Conservation (phyloP, 148 eudicot species). For the Rhododendron simsii region DNA sequence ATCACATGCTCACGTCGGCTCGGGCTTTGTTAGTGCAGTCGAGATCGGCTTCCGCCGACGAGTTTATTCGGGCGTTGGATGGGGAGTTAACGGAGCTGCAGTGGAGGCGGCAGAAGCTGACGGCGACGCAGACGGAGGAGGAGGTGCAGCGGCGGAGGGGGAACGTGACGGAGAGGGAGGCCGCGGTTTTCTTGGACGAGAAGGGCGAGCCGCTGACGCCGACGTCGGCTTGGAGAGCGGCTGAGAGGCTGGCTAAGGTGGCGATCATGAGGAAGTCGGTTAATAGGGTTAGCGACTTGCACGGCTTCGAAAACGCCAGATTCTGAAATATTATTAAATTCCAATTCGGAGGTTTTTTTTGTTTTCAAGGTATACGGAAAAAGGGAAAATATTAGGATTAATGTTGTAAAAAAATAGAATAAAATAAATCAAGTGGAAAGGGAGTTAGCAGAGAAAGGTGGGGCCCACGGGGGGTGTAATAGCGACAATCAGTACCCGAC, state of each 20-base stretch:
- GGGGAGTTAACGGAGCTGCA: conserved; percentile 60
- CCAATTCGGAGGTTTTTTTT: neutral
- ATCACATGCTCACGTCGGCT: conserved; percentile 62
- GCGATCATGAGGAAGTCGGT: conserved; percentile 82
- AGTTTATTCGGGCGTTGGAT: conserved; percentile 47
- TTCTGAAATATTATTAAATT: conserved; percentile 28
- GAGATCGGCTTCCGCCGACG: conserved; percentile 39
- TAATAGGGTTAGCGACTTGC: conserved; percentile 87
- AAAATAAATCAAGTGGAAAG: neutral
- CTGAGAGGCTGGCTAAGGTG: conserved; percentile 91
- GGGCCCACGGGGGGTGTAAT: neutral
- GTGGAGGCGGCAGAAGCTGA: conserved; percentile 33
- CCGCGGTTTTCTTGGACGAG: conserved; percentile 35
- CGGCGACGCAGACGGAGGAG: conserved; percentile 2
- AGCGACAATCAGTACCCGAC: conserved; percentile 19
- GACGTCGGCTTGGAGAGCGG: conserved; percentile 96
- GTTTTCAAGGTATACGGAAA: neutral
- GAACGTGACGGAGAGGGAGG: conserved; percentile 20
- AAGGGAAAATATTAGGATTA: neutral
- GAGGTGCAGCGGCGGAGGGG: conserved; percentile 19
- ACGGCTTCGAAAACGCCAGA: conserved; percentile 96
- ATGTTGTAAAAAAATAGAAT: neutral
- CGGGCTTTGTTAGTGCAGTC: conserved; percentile 57
- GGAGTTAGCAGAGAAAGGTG: neutral
- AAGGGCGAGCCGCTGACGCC: conserved; percentile 84